Evolutionary conservation across 2,329 filamentous ascomycete genomes (phyloP), one percentile per base, ranked within the genome.

Genomic region (Chaetoscypha palmicola): DNA sequence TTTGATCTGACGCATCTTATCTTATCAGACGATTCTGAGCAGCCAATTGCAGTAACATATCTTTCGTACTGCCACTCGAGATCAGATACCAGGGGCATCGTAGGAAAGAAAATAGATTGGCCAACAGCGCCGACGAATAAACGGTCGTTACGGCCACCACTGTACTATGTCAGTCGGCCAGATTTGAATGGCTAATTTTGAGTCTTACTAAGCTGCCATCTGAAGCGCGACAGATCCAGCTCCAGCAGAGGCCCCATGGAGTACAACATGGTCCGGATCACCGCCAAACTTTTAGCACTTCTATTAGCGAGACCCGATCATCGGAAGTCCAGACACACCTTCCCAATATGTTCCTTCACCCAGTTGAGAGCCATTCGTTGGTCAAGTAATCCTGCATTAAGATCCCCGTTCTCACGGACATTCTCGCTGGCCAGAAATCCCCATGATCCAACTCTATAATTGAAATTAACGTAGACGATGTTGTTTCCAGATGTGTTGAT

Each of bases 331-430:
- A n/a, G n/a, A n/a, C 48, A 5, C 56, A 70, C 69, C 58, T 70
- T 60, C 22, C 62, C 58, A 32, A 85, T 81, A 47, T 85, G 66
- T 26, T 70, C 63, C 54, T 77, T 69, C 0, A 83, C 71, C 81
- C 81, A 85, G 38, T 73, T 58, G 35, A 86, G 59, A 2, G 74
- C 65, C 20, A 74, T 69, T 14, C 77, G 68, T 62, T 84, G 79
- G 53, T 86, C 81, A 2, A 82, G 65, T 5, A 85, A 60, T 0
- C 81, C 81, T 2, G 66, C 76, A 55, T 86, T 85, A 7, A 83
- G 66, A 38, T 72, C 68, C 1, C 79, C 79, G 50, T 77, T 64
- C 4, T 64, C 57, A 28, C 70, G 68, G 8, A 83, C 67, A 22
- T 71, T 65, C 30, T 77, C 69, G 36, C 77, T 72, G 0, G 77